Base-by-base conservation (phyloP, 768 basidiomycete genomes). In the Boletus patriciae region DNA sequence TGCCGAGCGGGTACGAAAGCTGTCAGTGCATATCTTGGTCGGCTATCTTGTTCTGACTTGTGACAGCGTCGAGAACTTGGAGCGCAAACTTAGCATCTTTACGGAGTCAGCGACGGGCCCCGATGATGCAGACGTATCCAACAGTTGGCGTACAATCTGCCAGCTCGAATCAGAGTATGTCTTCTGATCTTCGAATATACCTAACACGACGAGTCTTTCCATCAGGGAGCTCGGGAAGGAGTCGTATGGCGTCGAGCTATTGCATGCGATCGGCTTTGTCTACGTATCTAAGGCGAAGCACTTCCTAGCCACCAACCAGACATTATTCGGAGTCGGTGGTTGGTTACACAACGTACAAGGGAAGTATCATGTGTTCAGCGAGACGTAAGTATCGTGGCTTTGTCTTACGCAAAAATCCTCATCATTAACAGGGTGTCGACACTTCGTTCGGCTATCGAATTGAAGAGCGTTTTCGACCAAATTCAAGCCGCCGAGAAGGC, bases 341-440 rank as follows among this genome's bases (percentile, higher is more conserved):
- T 96, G 93, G 93, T 69, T 95, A 55, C 93, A 95, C 70, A 92
- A 92, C 53, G 90, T 94, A 3, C 90, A 92, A 70, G 90, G 90
- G 13, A 94, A 92, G 74, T 94, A 93, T 48, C 92, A 95, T 66
- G 88, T 94, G 18, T 90, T 96, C 72, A 93, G 91, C 68, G 92
- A 94, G 76, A 94, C 92, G 90, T 91, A 60, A 63, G 90, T 78
- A 37, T 55, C n/a, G 27, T 19, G 45, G 27, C 10, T 38, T 45
- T 18, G 50, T 46, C 33, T 33, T 9, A 27, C 42, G 11, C 19
- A 31, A 49, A 18, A 46, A 45, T 21, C 25, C 58, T 61, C n/a
- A 60, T 37, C 40, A 23, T 36, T 33, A 46, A 36, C 40, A 92
- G 90, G 9, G 90, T 94, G 16, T 93, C 91, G 10, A 94, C 92